These are phyloP conservation scores for Fusarium pininemorale DNA, from an alignment of 2,329 filamentous ascomycete genomes.

Conservation along the genomic window DNA sequence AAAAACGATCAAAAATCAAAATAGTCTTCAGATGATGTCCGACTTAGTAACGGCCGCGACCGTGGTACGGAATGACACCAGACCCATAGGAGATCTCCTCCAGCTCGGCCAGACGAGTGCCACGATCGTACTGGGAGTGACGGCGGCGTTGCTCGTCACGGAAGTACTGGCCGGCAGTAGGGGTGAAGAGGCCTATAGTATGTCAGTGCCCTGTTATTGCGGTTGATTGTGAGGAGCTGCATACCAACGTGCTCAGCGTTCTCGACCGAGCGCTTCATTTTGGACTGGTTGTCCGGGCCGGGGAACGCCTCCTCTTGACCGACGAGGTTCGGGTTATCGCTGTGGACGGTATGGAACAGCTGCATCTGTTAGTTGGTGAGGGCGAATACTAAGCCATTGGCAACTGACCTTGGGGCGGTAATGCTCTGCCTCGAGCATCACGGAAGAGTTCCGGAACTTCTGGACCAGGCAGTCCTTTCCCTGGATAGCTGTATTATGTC, in stretches of 20 bases:
- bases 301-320: constrained; percentile 82
- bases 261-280: constrained; percentile 87
- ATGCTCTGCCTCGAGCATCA: constrained; percentile 86
- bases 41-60: constrained; percentile 28
- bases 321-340: constrained; percentile 60
- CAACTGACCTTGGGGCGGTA: constrained; percentile 81
- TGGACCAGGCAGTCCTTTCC: constrained; percentile 89
- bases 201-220: not conserved
- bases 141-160: constrained; percentile 80
- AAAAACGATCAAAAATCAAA: constrained; percentile 22
- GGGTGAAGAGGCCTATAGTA: constrained; percentile 76
- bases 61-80: constrained; percentile 52
- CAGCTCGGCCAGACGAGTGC: constrained; percentile 75
- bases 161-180: constrained; percentile 77
- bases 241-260: constrained; percentile 85
- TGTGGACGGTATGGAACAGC: constrained; percentile 63
- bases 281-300: constrained; percentile 81
- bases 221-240: constrained; percentile 43
- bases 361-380: constrained; percentile 35
- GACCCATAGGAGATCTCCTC: constrained; percentile 68
- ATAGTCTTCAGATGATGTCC: constrained; percentile 1
- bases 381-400: too few species aligned
- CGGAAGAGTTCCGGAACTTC: constrained; percentile 96
- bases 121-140: constrained; percentile 82
- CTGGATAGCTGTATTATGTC: constrained; percentile 75